Evolutionary conservation across 371 early-diverging fungal species (phyloP).

Genomic region (Syncephalastrum monosporum): DNA sequence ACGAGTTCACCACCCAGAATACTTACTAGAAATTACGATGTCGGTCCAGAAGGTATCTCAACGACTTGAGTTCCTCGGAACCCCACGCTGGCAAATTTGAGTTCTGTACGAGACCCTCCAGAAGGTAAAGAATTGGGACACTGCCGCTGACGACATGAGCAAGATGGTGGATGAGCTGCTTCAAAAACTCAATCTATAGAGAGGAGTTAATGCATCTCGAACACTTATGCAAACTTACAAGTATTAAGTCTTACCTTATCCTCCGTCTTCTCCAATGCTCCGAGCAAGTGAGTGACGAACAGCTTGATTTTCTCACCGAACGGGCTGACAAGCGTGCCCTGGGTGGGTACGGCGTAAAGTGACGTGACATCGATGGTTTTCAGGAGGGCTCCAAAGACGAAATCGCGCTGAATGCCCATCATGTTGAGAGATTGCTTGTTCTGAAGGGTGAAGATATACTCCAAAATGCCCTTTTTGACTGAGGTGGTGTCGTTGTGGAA

Average conservation of each 20-base stretch:
- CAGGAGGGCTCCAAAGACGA: slow-evolving; percentile 41
- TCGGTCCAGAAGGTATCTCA: slow-evolving; percentile 40
- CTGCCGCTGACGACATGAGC: slow-evolving; percentile 37
- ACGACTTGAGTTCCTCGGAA: slow-evolving; percentile 44
- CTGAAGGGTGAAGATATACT: slow-evolving; percentile 36
- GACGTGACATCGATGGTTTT: slow-evolving; percentile 32
- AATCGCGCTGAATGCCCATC: slow-evolving; percentile 30
- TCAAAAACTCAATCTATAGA: slow-evolving; percentile 23
- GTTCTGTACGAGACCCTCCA: slow-evolving; percentile 37
- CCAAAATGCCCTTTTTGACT: slow-evolving; percentile 38
- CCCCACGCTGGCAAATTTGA: slow-evolving; percentile 31
- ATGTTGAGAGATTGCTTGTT: slow-evolving; percentile 22
- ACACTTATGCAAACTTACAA: too few species aligned
- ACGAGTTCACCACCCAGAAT: background rate
- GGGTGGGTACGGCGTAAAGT: slow-evolving; percentile 39
- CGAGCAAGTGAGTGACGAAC: slow-evolving; percentile 24
- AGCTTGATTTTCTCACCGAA: slow-evolving; percentile 40
- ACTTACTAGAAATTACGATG: slow-evolving; percentile 46
- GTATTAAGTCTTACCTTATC: slow-evolving; percentile 21
- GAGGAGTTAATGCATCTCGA: background rate
- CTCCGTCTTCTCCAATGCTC: slow-evolving; percentile 16
- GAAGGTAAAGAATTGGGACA: slow-evolving; percentile 37
- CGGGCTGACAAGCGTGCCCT: slow-evolving; percentile 44
- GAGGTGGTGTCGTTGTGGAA: slow-evolving; percentile 41
- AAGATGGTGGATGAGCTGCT: slow-evolving; percentile 40